Evolutionary conservation across 176 grass and related monocot species (phyloP).

Genomic region (Canna indica): DNA sequence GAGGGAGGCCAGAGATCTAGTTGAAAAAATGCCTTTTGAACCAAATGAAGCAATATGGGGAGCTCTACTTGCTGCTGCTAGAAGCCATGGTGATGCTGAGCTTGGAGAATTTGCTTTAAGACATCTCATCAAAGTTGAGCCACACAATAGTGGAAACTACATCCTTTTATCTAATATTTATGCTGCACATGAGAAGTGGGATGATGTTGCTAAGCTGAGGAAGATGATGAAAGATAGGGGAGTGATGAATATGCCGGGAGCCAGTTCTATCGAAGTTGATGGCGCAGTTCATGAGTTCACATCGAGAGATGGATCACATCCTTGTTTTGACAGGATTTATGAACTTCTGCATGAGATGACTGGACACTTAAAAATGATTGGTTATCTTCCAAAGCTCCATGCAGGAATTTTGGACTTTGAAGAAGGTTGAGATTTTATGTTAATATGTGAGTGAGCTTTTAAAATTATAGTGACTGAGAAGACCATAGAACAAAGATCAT

Average conservation of each 20-base stretch:
- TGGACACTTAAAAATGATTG: slow-evolving; percentile 34
- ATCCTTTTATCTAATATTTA: slow-evolving; percentile 73
- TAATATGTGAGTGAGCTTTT: neutral
- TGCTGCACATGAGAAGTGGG: slow-evolving; percentile 51
- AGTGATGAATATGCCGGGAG: slow-evolving; percentile 51
- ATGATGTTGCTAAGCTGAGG: slow-evolving; percentile 52
- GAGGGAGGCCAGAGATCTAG: slow-evolving; percentile 41
- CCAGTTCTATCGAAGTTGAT: slow-evolving; percentile 72
- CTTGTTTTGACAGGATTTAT: slow-evolving; percentile 47
- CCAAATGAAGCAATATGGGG: slow-evolving; percentile 75
- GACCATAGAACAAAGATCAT: neutral
- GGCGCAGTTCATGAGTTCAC: slow-evolving; percentile 68
- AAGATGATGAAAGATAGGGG: slow-evolving; percentile 55
- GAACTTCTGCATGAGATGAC: slow-evolving; percentile 41
- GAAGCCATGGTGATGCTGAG: slow-evolving; percentile 40
- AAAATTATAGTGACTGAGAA: neutral
- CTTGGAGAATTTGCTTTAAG: slow-evolving; percentile 63
- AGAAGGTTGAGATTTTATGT: slow-evolving; percentile 24
- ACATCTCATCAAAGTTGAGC: slow-evolving; percentile 62
- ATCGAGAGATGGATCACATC: slow-evolving; percentile 72
- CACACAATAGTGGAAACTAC: slow-evolving; percentile 65
- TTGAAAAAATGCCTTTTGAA: slow-evolving; percentile 63
- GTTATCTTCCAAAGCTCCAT: slow-evolving; percentile 25
- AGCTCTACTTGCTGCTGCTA: slow-evolving; percentile 71
- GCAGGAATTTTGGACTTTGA: slow-evolving; percentile 25